Percentiles rank a stretch among this genome's conserved stretches.
phyloP scores from a whole-genome alignment of 1,139 yeast genomes.

The Kurtzmaniella quercitrusa region DNA sequence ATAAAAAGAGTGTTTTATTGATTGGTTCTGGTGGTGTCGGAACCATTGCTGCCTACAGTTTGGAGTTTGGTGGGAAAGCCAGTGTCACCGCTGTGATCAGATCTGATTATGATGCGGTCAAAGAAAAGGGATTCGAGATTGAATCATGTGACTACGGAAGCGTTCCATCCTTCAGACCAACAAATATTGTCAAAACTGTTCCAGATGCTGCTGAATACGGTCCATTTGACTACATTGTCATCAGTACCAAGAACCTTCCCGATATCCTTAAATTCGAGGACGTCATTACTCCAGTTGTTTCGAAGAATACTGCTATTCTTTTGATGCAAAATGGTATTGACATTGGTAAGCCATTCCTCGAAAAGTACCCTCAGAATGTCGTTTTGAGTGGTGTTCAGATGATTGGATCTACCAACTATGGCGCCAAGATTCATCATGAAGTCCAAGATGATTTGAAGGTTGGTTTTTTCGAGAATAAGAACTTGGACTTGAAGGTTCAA shows the following conservation, averaged over 20 bases:
- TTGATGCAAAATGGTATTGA: conserved; percentile 20
- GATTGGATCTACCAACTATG: conserved; percentile 22
- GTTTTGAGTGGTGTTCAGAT: conserved; percentile 25
- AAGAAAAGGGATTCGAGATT: conserved; percentile 14
- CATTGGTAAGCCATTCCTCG: conserved; percentile 13
- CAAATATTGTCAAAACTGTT: conserved; percentile 11
- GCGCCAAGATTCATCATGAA: conserved; percentile 23
- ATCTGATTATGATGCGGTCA: conserved; percentile 15
- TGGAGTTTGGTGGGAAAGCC: conserved; percentile 11
- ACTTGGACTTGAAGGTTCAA: conserved; percentile 7
- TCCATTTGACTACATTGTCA: conserved; percentile 15
- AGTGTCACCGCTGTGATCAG: conserved; percentile 16
- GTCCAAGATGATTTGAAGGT: conserved; percentile 23
- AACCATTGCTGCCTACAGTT: conserved; percentile 16
- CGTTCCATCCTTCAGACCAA: conserved; percentile 12
- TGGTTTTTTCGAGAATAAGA: conserved; percentile 12
- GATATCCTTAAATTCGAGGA: conserved; percentile 15
- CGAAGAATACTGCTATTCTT: conserved; percentile 17
- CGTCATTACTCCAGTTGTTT: conserved; percentile 13
- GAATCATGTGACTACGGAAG: conserved; percentile 17
- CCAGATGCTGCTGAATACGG: conserved; percentile 10
- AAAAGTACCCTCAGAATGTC: conserved; percentile 10
- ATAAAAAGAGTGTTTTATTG: conserved; percentile 12
- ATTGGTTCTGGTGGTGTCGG: conserved; percentile 22
- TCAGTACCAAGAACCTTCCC: conserved; percentile 18